Evolutionary conservation across 768 basidiomycete genomes (phyloP), one percentile per base, ranked within the genome.

Genomic region (Podaxis sp.): DNA sequence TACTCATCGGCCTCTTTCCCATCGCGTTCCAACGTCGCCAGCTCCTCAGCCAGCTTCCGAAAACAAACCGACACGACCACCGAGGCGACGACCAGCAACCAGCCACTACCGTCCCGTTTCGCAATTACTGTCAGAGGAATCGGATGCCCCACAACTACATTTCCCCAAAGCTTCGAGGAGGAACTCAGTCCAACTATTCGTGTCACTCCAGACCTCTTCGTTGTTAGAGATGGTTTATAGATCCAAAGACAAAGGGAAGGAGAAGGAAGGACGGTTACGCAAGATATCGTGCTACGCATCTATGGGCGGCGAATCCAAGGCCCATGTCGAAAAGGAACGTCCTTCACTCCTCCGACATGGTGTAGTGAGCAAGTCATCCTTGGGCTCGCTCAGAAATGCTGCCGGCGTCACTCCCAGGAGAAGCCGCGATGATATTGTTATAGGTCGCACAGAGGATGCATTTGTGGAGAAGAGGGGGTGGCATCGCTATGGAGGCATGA

Each of bases 401-500:
- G 22, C 39, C 9, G 46, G 49, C 24, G n/a, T 39, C 26, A 4
- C 33, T 33, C 33, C 54, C 11, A 63, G 36, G 26, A 24, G 36
- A 57, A 59, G 57, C 64, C 62, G 66, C 28, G 70, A 67, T 61
- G 69, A 70, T 51, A 52, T 53, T 59, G 68, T 38, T 61, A 69
- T 59, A 64, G 63, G n/a, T 49, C 68, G 61, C 59, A 55, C 55
- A 26, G 19, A 30, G 22, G 66, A 67, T 24, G 65, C 64, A 24
- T 75, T 75, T 64, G 66, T 73, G 22, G 69, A 68, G 38, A 80
- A 76, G 67, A 73, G 72, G 24, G 69, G 68, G 1, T 83, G 80
- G 81, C 67, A 74, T 36, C 76, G 69, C n/a, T 75, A 77, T 38
- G 67, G 73, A 39, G 80, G 76, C 48, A 82, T 84, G 79, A 84